A percentile compares a stretch with the other conserved stretches of the same genome.
Evolutionary conservation across 2,329 filamentous ascomycete genomes (phyloP).

Genomic region (Colletotrichum karsti): DNA sequence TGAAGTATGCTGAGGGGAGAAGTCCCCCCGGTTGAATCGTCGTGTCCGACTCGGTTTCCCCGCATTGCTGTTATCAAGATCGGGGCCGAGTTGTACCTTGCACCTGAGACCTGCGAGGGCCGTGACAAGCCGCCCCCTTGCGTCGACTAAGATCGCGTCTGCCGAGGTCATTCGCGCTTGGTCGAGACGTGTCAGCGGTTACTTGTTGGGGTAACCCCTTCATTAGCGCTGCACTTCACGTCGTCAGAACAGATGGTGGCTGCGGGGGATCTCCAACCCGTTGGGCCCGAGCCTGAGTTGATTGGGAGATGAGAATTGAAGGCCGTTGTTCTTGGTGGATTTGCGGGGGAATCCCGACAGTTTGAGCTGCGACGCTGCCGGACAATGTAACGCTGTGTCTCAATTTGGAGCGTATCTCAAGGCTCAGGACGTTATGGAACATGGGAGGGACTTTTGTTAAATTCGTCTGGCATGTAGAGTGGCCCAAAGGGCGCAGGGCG

Average conservation of each 20-base stretch:
- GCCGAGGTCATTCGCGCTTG: constrained; percentile 10
- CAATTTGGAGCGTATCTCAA: too few species aligned
- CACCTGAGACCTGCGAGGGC: neutral
- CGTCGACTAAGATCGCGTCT: neutral
- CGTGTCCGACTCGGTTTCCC: constrained; percentile 8
- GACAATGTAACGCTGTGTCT: too few species aligned
- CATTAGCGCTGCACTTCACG: neutral
- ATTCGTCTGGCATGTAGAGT: too few species aligned
- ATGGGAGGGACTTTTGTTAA: too few species aligned
- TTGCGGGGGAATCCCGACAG: constrained; percentile 9
- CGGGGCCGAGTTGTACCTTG: neutral
- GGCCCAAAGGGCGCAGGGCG: too few species aligned
- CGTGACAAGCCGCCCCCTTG: constrained; percentile 17
- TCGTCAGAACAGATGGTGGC: neutral
- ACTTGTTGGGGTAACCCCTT: constrained; percentile 18
- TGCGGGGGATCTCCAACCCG: neutral
- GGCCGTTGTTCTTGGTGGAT: neutral
- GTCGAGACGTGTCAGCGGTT: constrained; percentile 1
- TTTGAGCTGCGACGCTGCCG: constrained; percentile 21
- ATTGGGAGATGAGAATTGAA: neutral
- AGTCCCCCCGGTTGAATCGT: neutral
- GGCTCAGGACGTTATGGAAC: too few species aligned
- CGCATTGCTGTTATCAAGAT: constrained; percentile 20
- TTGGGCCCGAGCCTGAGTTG: neutral
- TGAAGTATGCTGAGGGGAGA: neutral